These are phyloP conservation scores for Solanum gracilifrons DNA, from an alignment of 257 asterid genomes.

Conservation along the genomic window DNA sequence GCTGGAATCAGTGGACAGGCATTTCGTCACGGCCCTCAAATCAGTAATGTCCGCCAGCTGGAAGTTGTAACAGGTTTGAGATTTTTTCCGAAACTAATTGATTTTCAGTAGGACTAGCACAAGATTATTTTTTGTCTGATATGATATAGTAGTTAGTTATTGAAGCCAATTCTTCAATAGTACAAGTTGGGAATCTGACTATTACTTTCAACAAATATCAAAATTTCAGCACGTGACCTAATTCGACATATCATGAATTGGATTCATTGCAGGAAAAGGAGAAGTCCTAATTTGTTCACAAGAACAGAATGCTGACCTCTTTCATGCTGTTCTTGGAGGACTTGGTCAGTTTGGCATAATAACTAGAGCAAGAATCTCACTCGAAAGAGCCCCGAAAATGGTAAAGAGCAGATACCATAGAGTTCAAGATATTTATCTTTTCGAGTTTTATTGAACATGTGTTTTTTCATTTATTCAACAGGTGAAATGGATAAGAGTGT, in stretches of 20 bases:
- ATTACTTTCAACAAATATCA: background rate
- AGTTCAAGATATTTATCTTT: background rate
- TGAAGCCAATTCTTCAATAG: background rate
- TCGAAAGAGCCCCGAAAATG: conserved; percentile 86
- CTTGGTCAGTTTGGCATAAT: conserved; percentile 92
- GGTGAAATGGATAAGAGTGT: conserved; percentile 90
- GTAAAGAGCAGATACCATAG: conserved; percentile 14
- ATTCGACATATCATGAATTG: background rate
- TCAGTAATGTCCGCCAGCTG: conserved; percentile 76
- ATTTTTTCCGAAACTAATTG: background rate
- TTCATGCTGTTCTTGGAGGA: conserved; percentile 81
- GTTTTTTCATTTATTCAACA: conserved; percentile 14
- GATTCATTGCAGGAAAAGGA: conserved; percentile 65
- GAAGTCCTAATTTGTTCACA: conserved; percentile 66
- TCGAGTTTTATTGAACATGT: background rate
- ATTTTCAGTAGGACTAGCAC: background rate
- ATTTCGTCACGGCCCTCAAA: conserved; percentile 89
- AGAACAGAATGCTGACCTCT: conserved; percentile 74
- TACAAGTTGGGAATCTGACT: background rate
- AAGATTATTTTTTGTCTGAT: background rate
- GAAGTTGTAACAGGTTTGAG: conserved; percentile 89
- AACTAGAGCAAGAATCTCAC: conserved; percentile 71
- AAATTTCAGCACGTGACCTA: background rate
- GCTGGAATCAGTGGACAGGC: conserved; percentile 97
- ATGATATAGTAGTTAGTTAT: background rate